Conservation (phyloP, 1,284 basidiomycete genomes). For the Phaffia rhodozyma region DNA sequence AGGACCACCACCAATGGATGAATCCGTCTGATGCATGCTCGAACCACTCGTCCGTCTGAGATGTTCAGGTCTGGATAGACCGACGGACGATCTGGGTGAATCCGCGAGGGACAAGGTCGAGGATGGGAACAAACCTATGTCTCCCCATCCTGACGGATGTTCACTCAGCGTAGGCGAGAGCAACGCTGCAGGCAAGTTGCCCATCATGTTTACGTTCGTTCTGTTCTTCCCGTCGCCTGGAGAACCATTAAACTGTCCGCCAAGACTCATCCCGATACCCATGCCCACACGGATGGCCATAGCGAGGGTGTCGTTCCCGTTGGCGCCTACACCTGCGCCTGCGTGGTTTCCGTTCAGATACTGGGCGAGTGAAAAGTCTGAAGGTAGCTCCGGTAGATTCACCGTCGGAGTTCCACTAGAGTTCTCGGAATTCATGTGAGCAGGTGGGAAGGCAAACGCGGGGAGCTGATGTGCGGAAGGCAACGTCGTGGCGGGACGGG, state of each 20-base stretch:
- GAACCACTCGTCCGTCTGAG: no score
- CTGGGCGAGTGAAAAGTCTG: conserved; percentile 31
- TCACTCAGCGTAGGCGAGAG: background rate
- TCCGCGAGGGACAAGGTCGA: background rate
- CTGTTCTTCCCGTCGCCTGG: background rate
- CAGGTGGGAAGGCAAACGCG: background rate
- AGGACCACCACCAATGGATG: no score
- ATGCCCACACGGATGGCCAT: conserved; percentile 38
- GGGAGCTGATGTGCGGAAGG: conserved; percentile 1
- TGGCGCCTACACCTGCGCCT: conserved; percentile 2
- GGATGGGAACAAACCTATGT: no score
- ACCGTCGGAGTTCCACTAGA: conserved; percentile 10
- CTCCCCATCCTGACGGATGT: background rate
- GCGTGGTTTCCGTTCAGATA: conserved; percentile 24
- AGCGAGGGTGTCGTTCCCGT: conserved; percentile 32
- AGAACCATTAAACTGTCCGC: conserved; percentile 3
- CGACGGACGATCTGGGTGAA: background rate
- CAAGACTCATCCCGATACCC: conserved; percentile 34
- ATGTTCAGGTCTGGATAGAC: background rate
- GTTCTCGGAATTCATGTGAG: background rate
- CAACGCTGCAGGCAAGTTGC: background rate
- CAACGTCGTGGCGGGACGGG: background rate
- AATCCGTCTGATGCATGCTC: no score
- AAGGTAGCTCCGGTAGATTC: conserved; percentile 31
- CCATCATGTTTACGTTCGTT: no score